Conservation (phyloP, 2,329 filamentous ascomycete genomes). For the Microcyclospora tardicrescens region DNA sequence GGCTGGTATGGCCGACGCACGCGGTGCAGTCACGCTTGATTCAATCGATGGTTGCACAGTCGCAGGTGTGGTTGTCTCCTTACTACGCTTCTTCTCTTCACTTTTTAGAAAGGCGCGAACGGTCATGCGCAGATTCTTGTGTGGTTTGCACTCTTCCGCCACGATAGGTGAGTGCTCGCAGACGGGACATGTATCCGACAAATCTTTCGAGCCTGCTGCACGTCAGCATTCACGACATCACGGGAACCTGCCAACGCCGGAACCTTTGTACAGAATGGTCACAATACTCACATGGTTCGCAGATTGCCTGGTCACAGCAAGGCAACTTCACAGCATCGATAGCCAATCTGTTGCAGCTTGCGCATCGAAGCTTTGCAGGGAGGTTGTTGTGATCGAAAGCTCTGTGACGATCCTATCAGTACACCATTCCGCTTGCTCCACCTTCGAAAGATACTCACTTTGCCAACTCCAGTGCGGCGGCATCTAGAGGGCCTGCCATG, state of each 20-base stretch:
- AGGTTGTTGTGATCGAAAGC: conserved; percentile 24
- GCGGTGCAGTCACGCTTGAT: neutral
- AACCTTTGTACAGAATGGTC: conserved; percentile 2
- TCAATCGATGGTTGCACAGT: neutral
- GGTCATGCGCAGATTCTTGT: conserved; percentile 84
- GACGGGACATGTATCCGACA: conserved; percentile 62
- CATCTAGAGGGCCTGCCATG: conserved; percentile 2
- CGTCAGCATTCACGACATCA: conserved; percentile 6
- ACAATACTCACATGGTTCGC: conserved; percentile 61
- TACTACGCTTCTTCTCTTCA: conserved; percentile 55
- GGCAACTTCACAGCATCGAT: conserved; percentile 82
- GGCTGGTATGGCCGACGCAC: conserved; percentile 4
- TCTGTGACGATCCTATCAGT: too few species aligned
- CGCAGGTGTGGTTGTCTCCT: conserved; percentile 16
- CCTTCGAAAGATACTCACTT: conserved; percentile 4
- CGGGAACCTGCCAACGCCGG: conserved; percentile 3
- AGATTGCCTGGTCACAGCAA: conserved; percentile 92
- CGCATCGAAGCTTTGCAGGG: conserved; percentile 91
- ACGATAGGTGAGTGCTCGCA: conserved; percentile 87
- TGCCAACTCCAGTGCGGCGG: conserved; percentile 15
- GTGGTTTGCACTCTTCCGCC: conserved; percentile 71
- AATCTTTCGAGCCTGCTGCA: conserved; percentile 6
- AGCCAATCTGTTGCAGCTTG: conserved; percentile 80
- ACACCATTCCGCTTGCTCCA: too few species aligned
- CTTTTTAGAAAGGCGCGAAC: conserved; percentile 84